phyloP scores from a whole-genome alignment of 805 yeast species.

The Pichia nakasei region DNA sequence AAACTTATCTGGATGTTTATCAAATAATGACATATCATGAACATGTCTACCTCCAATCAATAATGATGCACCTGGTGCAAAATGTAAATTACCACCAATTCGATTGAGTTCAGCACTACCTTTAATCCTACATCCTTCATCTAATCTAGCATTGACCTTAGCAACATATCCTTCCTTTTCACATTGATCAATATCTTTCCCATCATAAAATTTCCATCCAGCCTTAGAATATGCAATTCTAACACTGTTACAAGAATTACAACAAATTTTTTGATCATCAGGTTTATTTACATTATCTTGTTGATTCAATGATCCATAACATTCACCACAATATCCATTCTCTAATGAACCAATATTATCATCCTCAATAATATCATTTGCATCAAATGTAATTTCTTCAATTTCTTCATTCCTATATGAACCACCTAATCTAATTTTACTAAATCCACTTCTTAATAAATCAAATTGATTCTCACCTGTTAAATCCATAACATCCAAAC shows the following conservation, averaged over 20 bases:
- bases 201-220: conserved; percentile 89
- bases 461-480: conserved; percentile 80
- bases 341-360: conserved; percentile 10
- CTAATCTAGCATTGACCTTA: conserved; percentile 45
- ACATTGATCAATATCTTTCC: conserved; percentile 81
- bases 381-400: conserved; percentile 30
- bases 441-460: conserved; percentile 60
- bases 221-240: conserved; percentile 65
- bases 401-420: conserved; percentile 37
- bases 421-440: conserved; percentile 52
- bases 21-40: conserved; percentile 77
- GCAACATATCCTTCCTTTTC: conserved; percentile 78
- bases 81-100: conserved; percentile 85
- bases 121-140: conserved; percentile 82
- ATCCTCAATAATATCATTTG: conserved; percentile 28
- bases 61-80: conserved; percentile 87
- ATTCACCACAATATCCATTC: conserved; percentile 70
- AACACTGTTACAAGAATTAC: conserved; percentile 81
- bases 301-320: conserved; percentile 78
- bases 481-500: conserved; percentile 82
- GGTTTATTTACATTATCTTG: conserved; percentile 31
- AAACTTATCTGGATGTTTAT: conserved; percentile 44
- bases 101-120: conserved; percentile 77
- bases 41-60: conserved; percentile 54
- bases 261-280: conserved; percentile 48